Percentiles rank a stretch among this genome's conserved stretches.
These are phyloP conservation scores for Rhodotorula sp. DNA, from an alignment of 1,284 basidiomycete genomes.

Conservation along the genomic window DNA sequence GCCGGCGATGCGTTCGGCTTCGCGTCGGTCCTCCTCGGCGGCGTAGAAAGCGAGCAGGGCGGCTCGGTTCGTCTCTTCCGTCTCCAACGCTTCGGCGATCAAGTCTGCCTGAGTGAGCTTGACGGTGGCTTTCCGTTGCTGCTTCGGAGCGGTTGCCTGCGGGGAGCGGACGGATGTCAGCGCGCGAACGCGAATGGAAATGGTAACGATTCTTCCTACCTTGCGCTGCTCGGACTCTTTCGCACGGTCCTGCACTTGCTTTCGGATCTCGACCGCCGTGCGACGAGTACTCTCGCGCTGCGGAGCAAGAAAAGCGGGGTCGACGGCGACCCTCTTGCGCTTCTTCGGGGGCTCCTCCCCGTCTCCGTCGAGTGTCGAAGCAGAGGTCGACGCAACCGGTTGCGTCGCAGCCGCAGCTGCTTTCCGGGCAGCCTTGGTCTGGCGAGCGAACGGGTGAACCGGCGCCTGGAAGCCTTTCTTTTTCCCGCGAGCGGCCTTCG, in stretches of 20 bases:
- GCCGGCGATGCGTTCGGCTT: slow-evolving; percentile 60
- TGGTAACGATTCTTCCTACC: slow-evolving; percentile 49
- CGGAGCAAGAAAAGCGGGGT: slow-evolving; percentile 20
- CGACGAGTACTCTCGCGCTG: slow-evolving; percentile 34
- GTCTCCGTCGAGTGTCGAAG: slow-evolving; percentile 22
- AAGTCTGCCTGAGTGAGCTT: slow-evolving; percentile 72
- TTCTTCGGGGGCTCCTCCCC: slow-evolving; percentile 15
- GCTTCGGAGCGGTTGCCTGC: slow-evolving; percentile 61
- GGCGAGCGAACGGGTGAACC: slow-evolving; percentile 35
- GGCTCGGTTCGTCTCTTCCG: slow-evolving; percentile 76
- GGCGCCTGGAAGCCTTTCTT: slow-evolving; percentile 34
- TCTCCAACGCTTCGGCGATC: slow-evolving; percentile 74
- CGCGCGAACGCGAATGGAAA: neutral
- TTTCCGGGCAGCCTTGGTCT: slow-evolving; percentile 31
- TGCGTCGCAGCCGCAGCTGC: slow-evolving; percentile 16
- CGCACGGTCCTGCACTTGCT: slow-evolving; percentile 44
- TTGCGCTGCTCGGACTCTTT: slow-evolving; percentile 64
- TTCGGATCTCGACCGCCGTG: slow-evolving; percentile 42
- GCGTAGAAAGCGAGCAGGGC: slow-evolving; percentile 73
- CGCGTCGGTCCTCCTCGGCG: slow-evolving; percentile 75
- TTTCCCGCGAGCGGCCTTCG: slow-evolving; percentile 28
- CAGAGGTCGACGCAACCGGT: slow-evolving; percentile 32
- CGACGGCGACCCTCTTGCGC: slow-evolving; percentile 13
- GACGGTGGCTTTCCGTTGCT: slow-evolving; percentile 56
- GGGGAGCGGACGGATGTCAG: neutral